Percentiles rank a stretch among this genome's conserved stretches.
Evolutionary conservation across 768 basidiomycete genomes (phyloP).

Genomic region (Daedaleopsis sinensis): DNA sequence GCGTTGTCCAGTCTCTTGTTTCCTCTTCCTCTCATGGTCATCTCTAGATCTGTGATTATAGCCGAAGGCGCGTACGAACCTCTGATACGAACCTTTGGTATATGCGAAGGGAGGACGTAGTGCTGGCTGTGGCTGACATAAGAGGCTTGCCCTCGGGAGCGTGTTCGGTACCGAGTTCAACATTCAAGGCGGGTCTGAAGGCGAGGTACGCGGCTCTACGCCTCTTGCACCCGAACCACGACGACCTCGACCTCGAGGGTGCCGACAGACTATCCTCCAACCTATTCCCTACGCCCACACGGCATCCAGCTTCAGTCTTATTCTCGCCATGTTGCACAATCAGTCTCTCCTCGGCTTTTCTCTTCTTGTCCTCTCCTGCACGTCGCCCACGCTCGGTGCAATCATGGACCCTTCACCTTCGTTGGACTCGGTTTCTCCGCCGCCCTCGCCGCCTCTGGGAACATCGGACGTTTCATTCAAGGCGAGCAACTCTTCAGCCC

Average conservation of each 20-base stretch:
- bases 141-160: not conserved
- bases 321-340: constrained; percentile 10
- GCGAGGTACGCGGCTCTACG: not conserved
- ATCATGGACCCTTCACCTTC: not conserved
- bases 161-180: not conserved
- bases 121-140: not conserved
- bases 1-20: no score
- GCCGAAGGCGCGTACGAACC: no score
- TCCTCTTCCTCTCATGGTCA: no score
- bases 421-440: constrained; percentile 2
- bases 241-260: not conserved
- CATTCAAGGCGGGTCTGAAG: not conserved
- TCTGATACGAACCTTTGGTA: no score
- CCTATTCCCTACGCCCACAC: constrained; percentile 24
- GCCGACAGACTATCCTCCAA: not conserved
- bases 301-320: constrained; percentile 22
- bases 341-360: constrained; percentile 19
- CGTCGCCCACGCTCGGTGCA: constrained; percentile 17
- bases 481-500: not conserved
- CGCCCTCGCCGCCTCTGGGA: constrained; percentile 8
- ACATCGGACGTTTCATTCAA: not conserved
- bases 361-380: constrained; percentile 19
- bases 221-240: not conserved
- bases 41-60: no score
- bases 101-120: not conserved